Evolutionary conservation across 1,284 basidiomycete species (phyloP).

Genomic region (Cryptococcus hybrid): DNA sequence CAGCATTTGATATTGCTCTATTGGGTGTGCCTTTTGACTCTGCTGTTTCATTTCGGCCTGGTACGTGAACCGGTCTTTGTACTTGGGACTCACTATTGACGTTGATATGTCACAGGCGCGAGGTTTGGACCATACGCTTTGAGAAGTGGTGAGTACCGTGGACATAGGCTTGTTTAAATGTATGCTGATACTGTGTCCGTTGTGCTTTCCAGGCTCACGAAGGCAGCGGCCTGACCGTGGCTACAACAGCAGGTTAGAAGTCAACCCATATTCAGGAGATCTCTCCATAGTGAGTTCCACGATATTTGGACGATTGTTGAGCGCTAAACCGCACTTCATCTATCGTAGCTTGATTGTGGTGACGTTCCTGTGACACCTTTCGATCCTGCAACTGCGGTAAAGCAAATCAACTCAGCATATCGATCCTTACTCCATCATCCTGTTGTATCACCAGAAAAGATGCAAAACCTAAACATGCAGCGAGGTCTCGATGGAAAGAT

Average conservation of each 20-base stretch:
- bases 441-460: slow-evolving; percentile 19
- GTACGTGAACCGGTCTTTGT: slow-evolving; percentile 16
- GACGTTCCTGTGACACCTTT: slow-evolving; percentile 52
- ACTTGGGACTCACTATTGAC: background rate
- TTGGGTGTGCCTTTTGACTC: slow-evolving; percentile 48
- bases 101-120: slow-evolving; percentile 26
- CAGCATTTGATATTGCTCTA: slow-evolving; percentile 50
- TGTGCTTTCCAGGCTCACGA: slow-evolving; percentile 42
- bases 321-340: background rate
- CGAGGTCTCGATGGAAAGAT: slow-evolving; percentile 40
- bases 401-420: slow-evolving; percentile 49
- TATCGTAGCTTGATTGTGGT: slow-evolving; percentile 45
- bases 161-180: slow-evolving; percentile 28
- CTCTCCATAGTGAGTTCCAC: slow-evolving; percentile 23
- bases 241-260: slow-evolving; percentile 28
- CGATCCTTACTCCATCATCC: slow-evolving; percentile 26
- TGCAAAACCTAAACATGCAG: slow-evolving; percentile 23
- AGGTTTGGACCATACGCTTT: slow-evolving; percentile 48
- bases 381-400: slow-evolving; percentile 49
- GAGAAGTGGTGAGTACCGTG: slow-evolving; percentile 29
- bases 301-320: no score
- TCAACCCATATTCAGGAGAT: slow-evolving; percentile 34
- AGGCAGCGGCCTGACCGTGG: slow-evolving; percentile 46
- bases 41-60: slow-evolving; percentile 39
- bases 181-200: slow-evolving; percentile 23